Conservation (phyloP, 805 yeast species). For the Cyberlindnera samutprakarnensis region DNA sequence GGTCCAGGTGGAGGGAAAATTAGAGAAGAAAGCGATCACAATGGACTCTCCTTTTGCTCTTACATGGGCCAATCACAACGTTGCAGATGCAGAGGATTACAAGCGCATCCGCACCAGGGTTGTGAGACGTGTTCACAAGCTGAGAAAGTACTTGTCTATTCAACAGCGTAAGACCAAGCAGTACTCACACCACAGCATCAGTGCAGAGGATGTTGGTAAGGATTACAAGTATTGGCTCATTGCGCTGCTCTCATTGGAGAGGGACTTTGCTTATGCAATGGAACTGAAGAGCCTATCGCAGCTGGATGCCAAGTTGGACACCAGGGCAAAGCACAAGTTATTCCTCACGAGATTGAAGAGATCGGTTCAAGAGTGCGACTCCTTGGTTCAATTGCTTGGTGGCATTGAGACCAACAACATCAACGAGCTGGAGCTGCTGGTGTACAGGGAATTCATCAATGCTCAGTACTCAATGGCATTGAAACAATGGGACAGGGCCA, state of each 20-base stretch:
- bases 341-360: slow-evolving; percentile 61
- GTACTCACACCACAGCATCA: slow-evolving; percentile 43
- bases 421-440: slow-evolving; percentile 28
- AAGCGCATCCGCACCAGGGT: slow-evolving; percentile 36
- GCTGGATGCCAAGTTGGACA: slow-evolving; percentile 33
- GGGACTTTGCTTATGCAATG: slow-evolving; percentile 64
- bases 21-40: not conserved
- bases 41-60: slow-evolving; percentile 3
- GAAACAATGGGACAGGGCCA: slow-evolving; percentile 49
- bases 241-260: slow-evolving; percentile 63
- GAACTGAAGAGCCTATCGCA: slow-evolving; percentile 52
- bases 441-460: slow-evolving; percentile 40
- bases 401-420: slow-evolving; percentile 30
- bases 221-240: slow-evolving; percentile 51
- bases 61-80: slow-evolving; percentile 1
- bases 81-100: slow-evolving; percentile 1
- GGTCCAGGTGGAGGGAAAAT: too few relatives aligned
- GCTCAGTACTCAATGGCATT: slow-evolving; percentile 46
- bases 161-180: slow-evolving; percentile 60
- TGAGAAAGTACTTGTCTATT: slow-evolving; percentile 58
- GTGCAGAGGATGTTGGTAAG: slow-evolving; percentile 39
- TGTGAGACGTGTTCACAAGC: slow-evolving; percentile 50
- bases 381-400: slow-evolving; percentile 31
- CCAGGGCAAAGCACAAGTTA: slow-evolving; percentile 35
- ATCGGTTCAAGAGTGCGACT: slow-evolving; percentile 39